Base-by-base conservation (phyloP, 2,329 filamentous ascomycete species). In the Phialophora macrospora region DNA sequence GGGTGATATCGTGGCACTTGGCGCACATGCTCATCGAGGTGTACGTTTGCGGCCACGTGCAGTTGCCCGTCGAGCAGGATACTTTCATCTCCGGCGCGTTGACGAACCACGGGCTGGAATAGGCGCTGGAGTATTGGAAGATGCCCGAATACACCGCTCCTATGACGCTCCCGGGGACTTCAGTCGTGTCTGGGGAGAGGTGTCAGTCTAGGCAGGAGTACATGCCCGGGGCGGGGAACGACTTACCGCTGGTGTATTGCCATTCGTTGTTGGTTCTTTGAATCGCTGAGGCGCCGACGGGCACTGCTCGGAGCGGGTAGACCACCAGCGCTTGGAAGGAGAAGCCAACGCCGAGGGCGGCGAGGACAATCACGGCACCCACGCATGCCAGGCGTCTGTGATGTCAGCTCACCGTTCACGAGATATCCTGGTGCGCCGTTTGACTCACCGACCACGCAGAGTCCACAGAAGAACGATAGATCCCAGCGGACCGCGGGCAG, bases 61-160 rank as follows among this genome's bases (percentile, higher is more conserved):
- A 64, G 41, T 64, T 64, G 11, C 62, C 62, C 2, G 62, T 64
- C n/a, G 55, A 32, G 48, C 62, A 64, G 11, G 62, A 51, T 2
- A 58, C 44, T 30, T 41, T 60, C 62, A 58, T 22, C 28, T 52
- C n/a, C 17, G 49, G 48, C 26, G 26, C 48, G 14, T 52, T 22
- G 20, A 28, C 48, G 14, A 44, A n/a, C 38, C 38, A n/a, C 26
- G n/a, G 48, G 6, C 20, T 52, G 6, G 22, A 24, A 8, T 22
- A 60, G 48, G 34, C 17, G 22, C 38, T 28, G 22, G 32, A 52
- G 24, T 60, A 46, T 44, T 64, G 62, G 26, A 44, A 64, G 22
- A 62, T 44, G 24, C 48, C 62, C 20, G 54, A 52, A n/a, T 60
- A 64, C 7, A 62, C 51, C 2, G 51, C 60, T 48, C 60, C 60